Conservation (phyloP, 805 yeast species). For the Barnettozyma californica region DNA sequence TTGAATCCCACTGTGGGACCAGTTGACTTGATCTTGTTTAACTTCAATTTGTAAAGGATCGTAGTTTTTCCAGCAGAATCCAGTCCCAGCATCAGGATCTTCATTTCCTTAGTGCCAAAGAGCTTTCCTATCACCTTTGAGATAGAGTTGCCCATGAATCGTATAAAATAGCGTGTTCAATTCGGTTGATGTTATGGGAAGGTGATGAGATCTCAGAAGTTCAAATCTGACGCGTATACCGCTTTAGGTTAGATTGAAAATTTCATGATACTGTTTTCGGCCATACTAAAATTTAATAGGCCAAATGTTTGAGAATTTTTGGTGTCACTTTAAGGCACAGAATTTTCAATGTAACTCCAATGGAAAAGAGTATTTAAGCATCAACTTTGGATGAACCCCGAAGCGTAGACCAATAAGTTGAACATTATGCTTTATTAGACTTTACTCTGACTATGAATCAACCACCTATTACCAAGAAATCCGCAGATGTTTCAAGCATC, state of each 20-base stretch:
- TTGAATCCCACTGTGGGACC: constrained; percentile 95
- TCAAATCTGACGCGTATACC: background rate
- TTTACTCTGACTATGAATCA: no score
- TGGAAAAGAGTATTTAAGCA: background rate
- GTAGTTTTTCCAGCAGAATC: constrained; percentile 94
- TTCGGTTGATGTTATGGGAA: no score
- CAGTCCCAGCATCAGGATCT: constrained; percentile 83
- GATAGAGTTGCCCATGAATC: constrained; percentile 3
- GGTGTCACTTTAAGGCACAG: background rate
- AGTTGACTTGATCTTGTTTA: constrained; percentile 70
- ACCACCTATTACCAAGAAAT: no score
- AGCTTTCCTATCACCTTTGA: constrained; percentile 30
- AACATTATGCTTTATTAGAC: background rate
- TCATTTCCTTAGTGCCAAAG: constrained; percentile 50
- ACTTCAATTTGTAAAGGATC: constrained; percentile 74
- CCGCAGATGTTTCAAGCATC: no score
- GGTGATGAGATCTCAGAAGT: background rate
- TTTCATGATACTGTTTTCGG: no score
- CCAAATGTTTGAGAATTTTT: no score
- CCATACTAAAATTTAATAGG: no score
- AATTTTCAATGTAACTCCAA: no score
- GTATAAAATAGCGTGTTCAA: background rate
- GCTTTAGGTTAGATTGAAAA: background rate
- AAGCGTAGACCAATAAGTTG: background rate
- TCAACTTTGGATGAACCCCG: background rate